Conservation (phyloP, 768 basidiomycete species). For the Rhizopogon vinicolor region DNA sequence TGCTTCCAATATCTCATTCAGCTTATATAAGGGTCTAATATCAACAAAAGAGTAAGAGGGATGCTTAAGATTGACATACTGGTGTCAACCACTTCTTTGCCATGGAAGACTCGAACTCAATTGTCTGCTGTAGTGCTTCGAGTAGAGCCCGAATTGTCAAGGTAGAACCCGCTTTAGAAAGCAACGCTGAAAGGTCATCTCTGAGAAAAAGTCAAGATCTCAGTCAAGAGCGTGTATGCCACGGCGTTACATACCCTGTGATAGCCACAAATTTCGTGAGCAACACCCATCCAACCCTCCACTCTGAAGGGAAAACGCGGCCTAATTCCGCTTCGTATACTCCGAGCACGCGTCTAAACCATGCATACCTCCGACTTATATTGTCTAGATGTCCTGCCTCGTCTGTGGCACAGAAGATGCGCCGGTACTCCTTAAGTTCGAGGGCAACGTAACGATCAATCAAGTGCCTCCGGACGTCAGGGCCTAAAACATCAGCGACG, state of each 20-base stretch:
- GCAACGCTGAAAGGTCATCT: conserved; percentile 76
- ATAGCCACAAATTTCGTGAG: conserved; percentile 86
- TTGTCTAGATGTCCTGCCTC: conserved; percentile 98
- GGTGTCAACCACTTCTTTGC: conserved; percentile 77
- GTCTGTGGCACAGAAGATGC: conserved; percentile 89
- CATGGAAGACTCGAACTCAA: conserved; percentile 85
- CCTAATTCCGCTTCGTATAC: conserved; percentile 87
- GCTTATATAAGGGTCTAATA: conserved; percentile 30
- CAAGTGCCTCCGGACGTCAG: conserved; percentile 75
- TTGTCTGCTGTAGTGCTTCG: conserved; percentile 80
- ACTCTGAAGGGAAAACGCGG: conserved; percentile 75
- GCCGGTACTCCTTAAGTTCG: conserved; percentile 92
- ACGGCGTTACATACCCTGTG: conserved; percentile 55
- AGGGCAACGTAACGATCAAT: conserved; percentile 87
- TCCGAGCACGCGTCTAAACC: conserved; percentile 85
- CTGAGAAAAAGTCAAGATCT: conserved; percentile 32
- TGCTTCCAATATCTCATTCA: conserved; percentile 58
- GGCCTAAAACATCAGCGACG: conserved; percentile 86
- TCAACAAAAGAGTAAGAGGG: background rate
- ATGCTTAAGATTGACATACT: conserved; percentile 33
- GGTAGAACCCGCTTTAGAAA: conserved; percentile 72
- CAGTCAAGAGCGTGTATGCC: background rate
- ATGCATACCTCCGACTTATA: conserved; percentile 86
- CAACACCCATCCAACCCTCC: conserved; percentile 83
- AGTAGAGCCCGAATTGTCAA: conserved; percentile 76